Conservation (phyloP, 2,329 filamentous ascomycete genomes). For the Aspergillus persii region DNA sequence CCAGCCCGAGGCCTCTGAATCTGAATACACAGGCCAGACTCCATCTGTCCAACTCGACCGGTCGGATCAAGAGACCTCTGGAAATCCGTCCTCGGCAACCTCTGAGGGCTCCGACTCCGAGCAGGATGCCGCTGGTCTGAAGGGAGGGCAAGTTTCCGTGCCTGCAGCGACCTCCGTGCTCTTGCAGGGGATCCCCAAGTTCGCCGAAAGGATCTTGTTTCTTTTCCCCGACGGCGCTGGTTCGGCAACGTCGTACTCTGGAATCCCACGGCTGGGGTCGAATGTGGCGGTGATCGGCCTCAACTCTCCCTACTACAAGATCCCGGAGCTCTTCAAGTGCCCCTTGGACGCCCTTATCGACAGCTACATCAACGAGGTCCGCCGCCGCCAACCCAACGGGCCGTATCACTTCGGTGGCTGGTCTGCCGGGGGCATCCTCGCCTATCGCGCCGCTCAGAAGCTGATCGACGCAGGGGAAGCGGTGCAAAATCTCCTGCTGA, state of each 20-base stretch:
- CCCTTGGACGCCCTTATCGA: not conserved
- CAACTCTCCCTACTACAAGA: conserved; percentile 43
- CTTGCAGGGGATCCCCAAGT: not conserved
- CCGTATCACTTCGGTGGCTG: conserved; percentile 65
- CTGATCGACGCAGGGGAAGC: conserved; percentile 50
- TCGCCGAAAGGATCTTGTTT: conserved; percentile 32
- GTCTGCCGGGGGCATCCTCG: conserved; percentile 67
- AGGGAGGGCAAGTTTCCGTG: not conserved
- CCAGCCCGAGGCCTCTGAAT: not conserved
- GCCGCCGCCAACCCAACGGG: conserved; percentile 36
- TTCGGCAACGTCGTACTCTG: conserved; percentile 44
- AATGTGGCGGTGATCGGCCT: conserved; percentile 54
- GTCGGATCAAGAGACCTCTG: not conserved
- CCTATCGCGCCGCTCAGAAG: conserved; percentile 60
- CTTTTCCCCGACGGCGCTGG: conserved; percentile 52
- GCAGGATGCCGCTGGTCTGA: not conserved
- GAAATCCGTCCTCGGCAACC: not conserved
- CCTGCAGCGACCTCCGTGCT: not conserved
- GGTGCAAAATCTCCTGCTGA: conserved; percentile 60
- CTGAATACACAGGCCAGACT: not conserved
- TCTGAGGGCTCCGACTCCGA: not conserved
- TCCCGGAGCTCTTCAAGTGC: not conserved
- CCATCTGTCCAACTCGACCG: not conserved
- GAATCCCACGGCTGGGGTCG: conserved; percentile 40
- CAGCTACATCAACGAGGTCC: conserved; percentile 34